Percentiles rank a stretch among this genome's conserved stretches.
phyloP scores from a whole-genome alignment of 371 early-diverging fungal genomes.

The Cokeromyces recurvatus region DNA sequence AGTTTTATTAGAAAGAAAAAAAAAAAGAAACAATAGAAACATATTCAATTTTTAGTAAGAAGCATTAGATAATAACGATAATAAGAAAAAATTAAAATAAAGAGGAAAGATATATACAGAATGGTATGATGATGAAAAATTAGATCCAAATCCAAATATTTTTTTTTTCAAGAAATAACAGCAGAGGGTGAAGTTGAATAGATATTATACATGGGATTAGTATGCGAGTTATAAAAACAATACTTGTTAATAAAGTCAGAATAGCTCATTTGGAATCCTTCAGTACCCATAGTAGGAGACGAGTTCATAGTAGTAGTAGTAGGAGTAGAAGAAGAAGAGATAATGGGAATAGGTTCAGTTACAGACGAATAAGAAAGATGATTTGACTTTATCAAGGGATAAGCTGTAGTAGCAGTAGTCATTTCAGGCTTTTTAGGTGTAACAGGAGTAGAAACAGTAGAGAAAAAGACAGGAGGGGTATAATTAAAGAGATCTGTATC shows the following conservation, averaged over 20 bases:
- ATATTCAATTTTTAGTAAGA: too few relatives aligned
- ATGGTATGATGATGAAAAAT: too few relatives aligned
- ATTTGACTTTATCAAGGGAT: too few relatives aligned
- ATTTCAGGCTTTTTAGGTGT: background rate
- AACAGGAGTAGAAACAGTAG: background rate
- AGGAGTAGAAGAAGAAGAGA: background rate
- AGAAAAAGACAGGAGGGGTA: constrained; percentile 15
- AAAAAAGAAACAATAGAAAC: too few relatives aligned
- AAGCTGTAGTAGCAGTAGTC: too few relatives aligned
- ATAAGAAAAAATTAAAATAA: too few relatives aligned
- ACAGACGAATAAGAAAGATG: too few relatives aligned
- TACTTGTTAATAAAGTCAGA: constrained; percentile 56
- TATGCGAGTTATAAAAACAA: constrained; percentile 49
- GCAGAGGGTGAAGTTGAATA: constrained; percentile 36
- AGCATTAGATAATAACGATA: too few relatives aligned
- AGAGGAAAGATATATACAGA: too few relatives aligned
- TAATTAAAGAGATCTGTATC: constrained; percentile 8
- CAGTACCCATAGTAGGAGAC: constrained; percentile 4
- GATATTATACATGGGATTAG: constrained; percentile 20
- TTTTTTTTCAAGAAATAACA: constrained; percentile 15
- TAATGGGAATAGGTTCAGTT: background rate
- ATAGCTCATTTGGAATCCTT: constrained; percentile 29
- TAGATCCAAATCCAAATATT: too few relatives aligned
- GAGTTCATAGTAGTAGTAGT: background rate
- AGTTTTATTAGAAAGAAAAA: too few relatives aligned